Percentiles rank a stretch among this genome's conserved stretches.
Conservation (phyloP, 306 rosid genomes). For the Castanea mollissima region DNA sequence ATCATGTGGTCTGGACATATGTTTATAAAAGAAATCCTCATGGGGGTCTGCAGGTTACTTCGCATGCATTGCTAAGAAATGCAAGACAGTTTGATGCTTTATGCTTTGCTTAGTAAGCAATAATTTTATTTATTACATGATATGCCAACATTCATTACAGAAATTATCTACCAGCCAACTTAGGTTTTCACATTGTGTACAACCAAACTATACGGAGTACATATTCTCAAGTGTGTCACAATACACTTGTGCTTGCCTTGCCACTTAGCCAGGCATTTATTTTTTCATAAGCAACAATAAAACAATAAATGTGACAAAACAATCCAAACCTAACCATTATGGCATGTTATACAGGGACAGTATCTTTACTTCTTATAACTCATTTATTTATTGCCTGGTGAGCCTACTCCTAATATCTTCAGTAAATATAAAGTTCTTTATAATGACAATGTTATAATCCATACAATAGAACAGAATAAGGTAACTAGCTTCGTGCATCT, state of each 20-base stretch:
- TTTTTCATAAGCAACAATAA: no score
- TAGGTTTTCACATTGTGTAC: not conserved
- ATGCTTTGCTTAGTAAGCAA: not conserved
- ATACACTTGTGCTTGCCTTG: not conserved
- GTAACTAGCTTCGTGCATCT: not conserved
- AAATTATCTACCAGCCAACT: not conserved
- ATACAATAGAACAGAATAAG: not conserved
- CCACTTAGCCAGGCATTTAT: not conserved
- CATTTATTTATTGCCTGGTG: not conserved
- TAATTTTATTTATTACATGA: not conserved
- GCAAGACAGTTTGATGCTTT: not conserved
- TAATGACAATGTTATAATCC: not conserved
- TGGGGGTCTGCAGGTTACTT: no score
- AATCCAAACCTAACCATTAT: not conserved
- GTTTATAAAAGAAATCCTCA: no score
- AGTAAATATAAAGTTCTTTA: not conserved
- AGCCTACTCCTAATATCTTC: not conserved
- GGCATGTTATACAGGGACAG: not conserved
- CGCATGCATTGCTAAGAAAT: no score
- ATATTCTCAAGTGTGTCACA: not conserved
- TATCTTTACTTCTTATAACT: not conserved
- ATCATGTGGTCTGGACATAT: no score
- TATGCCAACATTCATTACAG: not conserved
- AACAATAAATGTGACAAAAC: not conserved
- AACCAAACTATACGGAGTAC: not conserved